A percentile compares a stretch with the other conserved stretches of the same genome.
Conservation (phyloP, 148 eudicot genomes). For the Spergularia bocconei region DNA sequence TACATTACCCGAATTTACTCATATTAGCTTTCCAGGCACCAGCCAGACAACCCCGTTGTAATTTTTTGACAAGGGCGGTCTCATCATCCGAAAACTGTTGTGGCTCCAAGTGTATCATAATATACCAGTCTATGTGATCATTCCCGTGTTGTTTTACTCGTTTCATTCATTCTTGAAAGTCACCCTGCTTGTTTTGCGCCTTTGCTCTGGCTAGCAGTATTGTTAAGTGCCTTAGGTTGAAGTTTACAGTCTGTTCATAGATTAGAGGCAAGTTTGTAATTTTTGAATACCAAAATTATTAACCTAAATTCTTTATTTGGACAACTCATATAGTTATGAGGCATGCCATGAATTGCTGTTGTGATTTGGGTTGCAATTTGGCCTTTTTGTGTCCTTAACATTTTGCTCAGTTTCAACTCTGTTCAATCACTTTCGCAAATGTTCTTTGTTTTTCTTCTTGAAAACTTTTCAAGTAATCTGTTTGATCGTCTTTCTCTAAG, state of each 20-base stretch:
- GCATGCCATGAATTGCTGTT: too few relatives aligned
- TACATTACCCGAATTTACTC: slow-evolving; percentile 8
- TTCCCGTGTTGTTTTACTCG: neutral
- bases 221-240: neutral
- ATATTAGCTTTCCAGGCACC: slow-evolving; percentile 3
- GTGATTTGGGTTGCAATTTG: too few relatives aligned
- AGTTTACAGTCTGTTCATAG: too few relatives aligned
- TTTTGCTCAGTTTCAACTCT: too few relatives aligned
- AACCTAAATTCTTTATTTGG: neutral
- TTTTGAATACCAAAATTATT: neutral
- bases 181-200: neutral
- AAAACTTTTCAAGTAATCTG: too few relatives aligned
- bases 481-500: too few relatives aligned
- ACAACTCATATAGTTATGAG: neutral
- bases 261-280: neutral
- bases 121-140: slow-evolving; percentile 11
- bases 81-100: neutral
- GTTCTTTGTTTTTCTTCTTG: too few relatives aligned
- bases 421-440: too few relatives aligned
- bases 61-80: slow-evolving; percentile 1
- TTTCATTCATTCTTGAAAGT: slow-evolving; percentile 4
- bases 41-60: slow-evolving; percentile 19
- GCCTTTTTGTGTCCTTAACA: too few relatives aligned
- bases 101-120: slow-evolving; percentile 10
- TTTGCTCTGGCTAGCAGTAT: neutral